Evolutionary conservation across 805 yeast species (phyloP).

Genomic region (Dipodascus geniculatus): DNA sequence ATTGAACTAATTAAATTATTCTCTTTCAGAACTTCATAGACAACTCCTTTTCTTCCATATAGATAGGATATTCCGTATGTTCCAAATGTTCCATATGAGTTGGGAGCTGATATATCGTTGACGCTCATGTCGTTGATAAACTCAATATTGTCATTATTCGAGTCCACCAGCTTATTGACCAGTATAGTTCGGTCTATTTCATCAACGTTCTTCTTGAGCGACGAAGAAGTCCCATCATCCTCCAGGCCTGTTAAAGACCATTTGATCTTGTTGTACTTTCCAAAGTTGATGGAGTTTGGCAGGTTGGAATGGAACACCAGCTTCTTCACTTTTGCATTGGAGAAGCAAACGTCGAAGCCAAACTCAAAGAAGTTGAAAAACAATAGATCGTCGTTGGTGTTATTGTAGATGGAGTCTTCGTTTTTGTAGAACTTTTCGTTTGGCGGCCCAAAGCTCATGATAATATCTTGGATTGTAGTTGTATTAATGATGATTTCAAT

Average conservation of each 20-base stretch:
- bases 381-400: constrained; percentile 12
- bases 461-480: constrained; percentile 40
- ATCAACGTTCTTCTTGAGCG: constrained; percentile 8
- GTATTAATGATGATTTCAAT: constrained; percentile 22
- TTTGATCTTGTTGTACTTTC: constrained; percentile 41
- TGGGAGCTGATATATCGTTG: neutral
- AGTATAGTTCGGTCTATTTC: constrained; percentile 2
- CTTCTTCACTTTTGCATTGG: constrained; percentile 32
- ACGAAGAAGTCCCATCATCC: constrained; percentile 16
- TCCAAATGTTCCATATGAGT: neutral
- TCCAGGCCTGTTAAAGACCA: constrained; percentile 24
- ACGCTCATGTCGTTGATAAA: neutral
- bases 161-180: neutral
- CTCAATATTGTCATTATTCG: neutral
- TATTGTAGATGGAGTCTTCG: constrained; percentile 33
- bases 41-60: neutral
- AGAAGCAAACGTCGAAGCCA: constrained; percentile 47
- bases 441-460: constrained; percentile 44
- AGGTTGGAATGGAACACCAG: constrained; percentile 44
- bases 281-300: constrained; percentile 41
- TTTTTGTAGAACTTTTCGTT: constrained; percentile 38
- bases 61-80: neutral
- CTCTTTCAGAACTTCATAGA: neutral
- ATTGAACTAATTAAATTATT: neutral
- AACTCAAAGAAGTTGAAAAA: constrained; percentile 37